Percentiles rank a stretch among this genome's conserved stretches.
Evolutionary conservation across 2,329 filamentous ascomycete species (phyloP).

Genomic region (Aspergillus uvarum): DNA sequence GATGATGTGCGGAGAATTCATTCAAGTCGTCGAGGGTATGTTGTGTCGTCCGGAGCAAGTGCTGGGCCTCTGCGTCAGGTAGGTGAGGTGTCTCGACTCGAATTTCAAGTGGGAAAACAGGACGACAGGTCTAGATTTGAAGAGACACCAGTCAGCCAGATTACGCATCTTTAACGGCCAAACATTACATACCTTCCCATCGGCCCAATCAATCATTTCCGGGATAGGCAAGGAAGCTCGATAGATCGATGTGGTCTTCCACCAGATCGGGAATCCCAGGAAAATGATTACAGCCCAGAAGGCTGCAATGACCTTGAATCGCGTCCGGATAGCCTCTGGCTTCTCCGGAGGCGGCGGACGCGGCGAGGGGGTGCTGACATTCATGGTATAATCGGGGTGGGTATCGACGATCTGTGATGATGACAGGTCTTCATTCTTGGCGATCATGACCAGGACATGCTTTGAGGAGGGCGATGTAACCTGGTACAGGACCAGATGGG

Average conservation of each 20-base stretch:
- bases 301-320: slow-evolving; percentile 74
- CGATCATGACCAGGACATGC: slow-evolving; percentile 38
- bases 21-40: slow-evolving; percentile 82
- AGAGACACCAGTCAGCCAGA: slow-evolving; percentile 4
- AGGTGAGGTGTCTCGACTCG: slow-evolving; percentile 69
- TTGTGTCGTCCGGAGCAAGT: slow-evolving; percentile 77
- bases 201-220: slow-evolving; percentile 87
- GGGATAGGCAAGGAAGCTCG: slow-evolving; percentile 78
- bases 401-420: slow-evolving; percentile 26
- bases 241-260: slow-evolving; percentile 90
- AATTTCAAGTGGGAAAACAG: slow-evolving; percentile 83
- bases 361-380: slow-evolving; percentile 24
- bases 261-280: slow-evolving; percentile 91
- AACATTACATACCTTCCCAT: slow-evolving; percentile 66
- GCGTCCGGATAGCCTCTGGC: slow-evolving; percentile 64
- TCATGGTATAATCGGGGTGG: slow-evolving; percentile 20
- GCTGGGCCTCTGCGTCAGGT: slow-evolving; percentile 65
- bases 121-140: slow-evolving; percentile 69
- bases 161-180: not conserved
- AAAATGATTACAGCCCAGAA: slow-evolving; percentile 87
- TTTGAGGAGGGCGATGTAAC: slow-evolving; percentile 16
- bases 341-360: slow-evolving; percentile 74
- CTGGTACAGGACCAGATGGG: not conserved
- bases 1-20: slow-evolving; percentile 79
- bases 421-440: slow-evolving; percentile 33